Evolutionary conservation across 495 filamentous ascomycete genomes (phyloP), one percentile per base, ranked within the genome.

Genomic region (Clavariopsis aquatica): DNA sequence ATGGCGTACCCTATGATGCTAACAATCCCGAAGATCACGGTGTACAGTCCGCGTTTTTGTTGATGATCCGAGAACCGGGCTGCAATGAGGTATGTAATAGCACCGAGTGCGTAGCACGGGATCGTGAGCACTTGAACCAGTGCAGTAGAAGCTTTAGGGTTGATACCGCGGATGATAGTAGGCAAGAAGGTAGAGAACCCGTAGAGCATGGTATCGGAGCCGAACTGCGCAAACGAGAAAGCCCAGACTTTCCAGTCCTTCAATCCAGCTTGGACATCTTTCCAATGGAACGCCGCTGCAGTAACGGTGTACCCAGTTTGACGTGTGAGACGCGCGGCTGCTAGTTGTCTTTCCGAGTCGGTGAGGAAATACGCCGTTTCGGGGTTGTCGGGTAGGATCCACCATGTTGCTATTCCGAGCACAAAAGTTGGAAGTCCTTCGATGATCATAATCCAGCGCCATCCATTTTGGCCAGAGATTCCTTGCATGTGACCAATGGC

Each of bases 171-270:
- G 75, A 93, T 91, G 66, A 93, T 92, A 23, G 87, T 93, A 0
- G 89, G 89, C 2, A 91, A 77, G 69, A 93, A 93, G 0, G 87
- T 90, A 64, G 82, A 85, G 73, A 84, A 93, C 2, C 87, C 88
- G 72, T 93, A 93, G 0, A 91, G 79, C 83, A 91, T 87, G 9
- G 84, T 89, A 68, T 88, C 87, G 12, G 79, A 76, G 1, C 88
- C 86, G 64, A 91, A 91, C 70, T 89, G 83, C 2, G 74, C 88
- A 46, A 85, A 74, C 65, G 83, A 87, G 72, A 91, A 90, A 0
- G 78, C 69, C 76, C 80, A 86, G n/a, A 85, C 75, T 64, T 83
- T 84, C 84, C 85, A 88, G 69, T 89, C 86, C 60, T 65, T 78
- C 54, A 87, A 76, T 0, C 79, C 82, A 4, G 71, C 76, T 60